These are phyloP conservation scores for Pelargonium australe DNA, from an alignment of 441 rosid genomes.

Conservation along the genomic window DNA sequence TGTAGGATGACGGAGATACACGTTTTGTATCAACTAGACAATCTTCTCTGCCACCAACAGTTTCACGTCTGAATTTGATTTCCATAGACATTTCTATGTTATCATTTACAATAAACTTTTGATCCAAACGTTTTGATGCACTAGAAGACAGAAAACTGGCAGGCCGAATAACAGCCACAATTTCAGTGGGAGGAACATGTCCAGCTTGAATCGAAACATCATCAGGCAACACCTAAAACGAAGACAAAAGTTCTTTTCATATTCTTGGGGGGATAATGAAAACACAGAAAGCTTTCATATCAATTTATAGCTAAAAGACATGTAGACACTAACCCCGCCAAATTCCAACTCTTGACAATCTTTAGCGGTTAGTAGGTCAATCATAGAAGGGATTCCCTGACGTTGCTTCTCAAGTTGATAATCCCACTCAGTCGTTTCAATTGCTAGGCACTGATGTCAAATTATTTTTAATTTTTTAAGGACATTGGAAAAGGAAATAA, in stretches of 20 bases:
- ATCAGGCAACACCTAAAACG: slow-evolving; percentile 44
- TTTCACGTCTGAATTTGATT: slow-evolving; percentile 26
- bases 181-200: slow-evolving; percentile 34
- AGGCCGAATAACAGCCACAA: slow-evolving; percentile 77
- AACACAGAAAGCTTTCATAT: not conserved
- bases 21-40: slow-evolving; percentile 22
- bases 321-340: slow-evolving; percentile 42
- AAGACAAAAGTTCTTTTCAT: not conserved
- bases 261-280: not conserved
- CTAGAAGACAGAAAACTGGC: slow-evolving; percentile 33
- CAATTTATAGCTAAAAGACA: not conserved
- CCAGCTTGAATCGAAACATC: slow-evolving; percentile 40
- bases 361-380: slow-evolving; percentile 47
- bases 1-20: slow-evolving; percentile 30
- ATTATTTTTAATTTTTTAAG: slow-evolving; percentile 1
- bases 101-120: slow-evolving; percentile 43
- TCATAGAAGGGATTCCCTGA: slow-evolving; percentile 42
- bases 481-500: not conserved
- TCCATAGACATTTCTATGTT: slow-evolving; percentile 42
- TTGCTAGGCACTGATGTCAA: slow-evolving; percentile 37
- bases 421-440: slow-evolving; percentile 44
- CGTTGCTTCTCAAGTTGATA: slow-evolving; percentile 34
- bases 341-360: slow-evolving; percentile 45
- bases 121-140: slow-evolving; percentile 39
- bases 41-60: slow-evolving; percentile 19